phyloP scores from a whole-genome alignment of 1,284 basidiomycete species.

The Bondarzewia mesenterica region DNA sequence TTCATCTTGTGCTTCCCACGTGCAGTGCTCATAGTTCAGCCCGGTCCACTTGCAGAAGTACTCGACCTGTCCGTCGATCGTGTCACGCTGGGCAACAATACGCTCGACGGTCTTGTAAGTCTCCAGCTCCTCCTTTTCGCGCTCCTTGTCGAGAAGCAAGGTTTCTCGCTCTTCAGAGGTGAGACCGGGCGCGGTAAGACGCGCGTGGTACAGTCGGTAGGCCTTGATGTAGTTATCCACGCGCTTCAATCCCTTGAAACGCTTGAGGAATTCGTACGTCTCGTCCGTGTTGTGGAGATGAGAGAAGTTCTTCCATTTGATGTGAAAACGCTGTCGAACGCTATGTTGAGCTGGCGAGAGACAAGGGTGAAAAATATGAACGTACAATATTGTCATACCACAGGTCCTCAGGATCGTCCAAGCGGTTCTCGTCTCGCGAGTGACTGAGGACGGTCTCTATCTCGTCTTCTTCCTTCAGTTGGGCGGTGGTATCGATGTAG shows the following conservation, averaged over 20 bases:
- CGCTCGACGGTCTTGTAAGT: constrained; percentile 91
- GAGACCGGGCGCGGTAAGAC: constrained; percentile 60
- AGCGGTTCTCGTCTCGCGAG: constrained; percentile 71
- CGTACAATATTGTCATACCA: constrained; percentile 83
- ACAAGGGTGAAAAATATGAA: constrained; percentile 13
- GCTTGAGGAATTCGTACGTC: constrained; percentile 90
- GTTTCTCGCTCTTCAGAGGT: constrained; percentile 88
- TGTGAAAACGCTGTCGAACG: constrained; percentile 72
- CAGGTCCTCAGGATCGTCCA: constrained; percentile 69
- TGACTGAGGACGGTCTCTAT: constrained; percentile 85
- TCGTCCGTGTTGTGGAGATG: constrained; percentile 97
- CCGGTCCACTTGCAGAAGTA: constrained; percentile 99
- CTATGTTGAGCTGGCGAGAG: constrained; percentile 11
- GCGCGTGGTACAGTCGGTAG: constrained; percentile 67
- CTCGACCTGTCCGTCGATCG: constrained; percentile 61
- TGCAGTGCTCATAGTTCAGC: constrained; percentile 91
- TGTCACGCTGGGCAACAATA: constrained; percentile 79
- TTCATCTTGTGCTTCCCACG: constrained; percentile 88
- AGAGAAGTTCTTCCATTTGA: constrained; percentile 94
- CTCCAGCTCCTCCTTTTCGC: constrained; percentile 85
- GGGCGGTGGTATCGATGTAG: constrained; percentile 42
- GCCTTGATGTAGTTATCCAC: constrained; percentile 99
- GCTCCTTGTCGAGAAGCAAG: constrained; percentile 83
- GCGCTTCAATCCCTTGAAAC: constrained; percentile 90
- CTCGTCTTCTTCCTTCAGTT: constrained; percentile 74